Conservation (phyloP, 1,284 basidiomycete species). For the Cutaneotrichosporon cavernicola region DNA sequence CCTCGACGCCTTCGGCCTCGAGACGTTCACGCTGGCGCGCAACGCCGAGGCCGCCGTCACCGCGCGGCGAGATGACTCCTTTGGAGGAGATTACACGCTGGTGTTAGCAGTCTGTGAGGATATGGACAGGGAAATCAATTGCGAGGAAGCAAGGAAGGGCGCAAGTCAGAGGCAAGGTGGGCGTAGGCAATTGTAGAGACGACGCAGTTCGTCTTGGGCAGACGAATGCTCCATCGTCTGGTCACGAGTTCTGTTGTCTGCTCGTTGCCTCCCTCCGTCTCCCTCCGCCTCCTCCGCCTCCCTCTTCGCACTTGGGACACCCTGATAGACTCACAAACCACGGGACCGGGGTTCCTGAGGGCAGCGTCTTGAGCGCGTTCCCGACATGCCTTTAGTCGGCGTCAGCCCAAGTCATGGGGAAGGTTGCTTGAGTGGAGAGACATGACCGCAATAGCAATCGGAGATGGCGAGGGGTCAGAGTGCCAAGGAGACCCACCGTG, state of each 20-base stretch:
- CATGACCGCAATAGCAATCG: not conserved
- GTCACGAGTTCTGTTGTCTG: not conserved
- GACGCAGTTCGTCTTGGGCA: no score
- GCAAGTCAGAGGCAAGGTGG: not conserved
- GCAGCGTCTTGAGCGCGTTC: conserved; percentile 55
- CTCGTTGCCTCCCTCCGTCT: not conserved
- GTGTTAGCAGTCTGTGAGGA: not conserved
- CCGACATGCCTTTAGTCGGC: conserved; percentile 63
- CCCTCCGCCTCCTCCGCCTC: no score
- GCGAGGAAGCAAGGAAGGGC: not conserved
- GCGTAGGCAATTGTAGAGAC: not conserved
- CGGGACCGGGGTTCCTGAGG: conserved; percentile 36
- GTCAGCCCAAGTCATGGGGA: not conserved
- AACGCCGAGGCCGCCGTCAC: conserved; percentile 69
- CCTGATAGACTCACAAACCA: conserved; percentile 58
- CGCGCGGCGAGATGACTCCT: conserved; percentile 69
- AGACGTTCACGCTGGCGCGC: conserved; percentile 65
- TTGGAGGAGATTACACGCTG: conserved; percentile 50
- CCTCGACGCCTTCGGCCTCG: conserved; percentile 69
- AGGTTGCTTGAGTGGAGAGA: not conserved
- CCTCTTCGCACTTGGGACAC: not conserved
- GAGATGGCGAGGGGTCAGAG: not conserved
- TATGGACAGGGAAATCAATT: not conserved
- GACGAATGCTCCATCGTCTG: not conserved
- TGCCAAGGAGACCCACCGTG: conserved; percentile 49